A percentile compares a stretch with the other conserved stretches of the same genome.
phyloP scores from a whole-genome alignment of 208 protist genomes.

The Trypanosoma theileri region DNA sequence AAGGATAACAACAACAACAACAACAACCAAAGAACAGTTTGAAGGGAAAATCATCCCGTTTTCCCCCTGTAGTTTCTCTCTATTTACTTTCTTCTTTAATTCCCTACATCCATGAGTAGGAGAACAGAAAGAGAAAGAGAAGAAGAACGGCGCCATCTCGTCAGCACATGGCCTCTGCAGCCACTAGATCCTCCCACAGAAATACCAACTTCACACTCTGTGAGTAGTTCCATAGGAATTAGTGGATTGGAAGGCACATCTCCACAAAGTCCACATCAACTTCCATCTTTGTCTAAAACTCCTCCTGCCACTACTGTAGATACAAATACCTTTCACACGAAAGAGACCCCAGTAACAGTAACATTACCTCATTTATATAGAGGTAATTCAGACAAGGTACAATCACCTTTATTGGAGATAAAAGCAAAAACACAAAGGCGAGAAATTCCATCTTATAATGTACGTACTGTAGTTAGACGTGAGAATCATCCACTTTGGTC shows the following conservation, averaged over 20 bases:
- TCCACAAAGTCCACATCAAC: no score
- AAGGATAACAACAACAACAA: not conserved
- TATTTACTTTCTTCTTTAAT: no score
- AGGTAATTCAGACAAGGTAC: no score
- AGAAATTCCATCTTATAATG: slow-evolving; percentile 12
- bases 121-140: not conserved
- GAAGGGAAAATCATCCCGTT: not conserved
- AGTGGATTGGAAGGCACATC: no score
- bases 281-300: no score
- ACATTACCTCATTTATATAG: no score
- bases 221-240: not conserved
- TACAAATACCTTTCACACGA: no score
- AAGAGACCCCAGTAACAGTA: no score
- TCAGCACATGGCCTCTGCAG: not conserved
- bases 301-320: no score
- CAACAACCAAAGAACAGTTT: not conserved
- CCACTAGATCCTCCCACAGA: not conserved
- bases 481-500: slow-evolving; percentile 27
- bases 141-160: not conserved
- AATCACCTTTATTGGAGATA: not conserved
- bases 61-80: no score
- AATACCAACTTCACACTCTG: not conserved
- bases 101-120: not conserved
- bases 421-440: not conserved
- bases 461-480: slow-evolving; percentile 15